Percentiles rank a stretch among this genome's conserved stretches.
Evolutionary conservation across 176 grass and related monocot species (phyloP).

Genomic region (Miscanthus lutarioriparius): DNA sequence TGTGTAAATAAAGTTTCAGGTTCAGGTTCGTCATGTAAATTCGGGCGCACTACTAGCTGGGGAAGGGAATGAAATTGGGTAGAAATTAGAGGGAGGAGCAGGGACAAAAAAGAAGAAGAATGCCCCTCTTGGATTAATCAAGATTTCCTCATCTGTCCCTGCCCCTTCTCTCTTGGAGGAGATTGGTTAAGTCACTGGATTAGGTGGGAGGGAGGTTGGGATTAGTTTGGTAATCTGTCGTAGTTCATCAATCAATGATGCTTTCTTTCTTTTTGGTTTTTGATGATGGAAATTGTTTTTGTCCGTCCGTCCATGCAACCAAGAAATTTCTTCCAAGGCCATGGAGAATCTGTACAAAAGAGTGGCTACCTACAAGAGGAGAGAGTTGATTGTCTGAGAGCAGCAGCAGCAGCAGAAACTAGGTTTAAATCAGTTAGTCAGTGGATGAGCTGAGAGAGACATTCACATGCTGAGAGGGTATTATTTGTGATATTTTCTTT

Average conservation of each 20-base stretch:
- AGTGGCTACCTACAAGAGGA: conserved; percentile 50
- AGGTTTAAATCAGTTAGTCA: conserved; percentile 20
- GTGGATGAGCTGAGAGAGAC: conserved; percentile 12
- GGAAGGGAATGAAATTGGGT: background rate
- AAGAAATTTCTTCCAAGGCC: conserved; percentile 55
- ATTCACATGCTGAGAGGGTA: conserved; percentile 7
- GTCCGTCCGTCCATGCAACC: conserved; percentile 51
- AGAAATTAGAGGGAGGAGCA: conserved; percentile 38
- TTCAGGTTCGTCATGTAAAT: conserved; percentile 55
- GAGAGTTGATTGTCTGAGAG: background rate
- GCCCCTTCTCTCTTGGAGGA: background rate
- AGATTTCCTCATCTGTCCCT: conserved; percentile 19
- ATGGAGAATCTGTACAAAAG: conserved; percentile 67
- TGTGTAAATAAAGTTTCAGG: conserved; percentile 61
- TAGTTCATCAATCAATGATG: conserved; percentile 44
- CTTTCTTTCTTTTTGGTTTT: conserved; percentile 41
- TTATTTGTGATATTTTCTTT: conserved; percentile 17
- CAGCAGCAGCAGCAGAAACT: background rate
- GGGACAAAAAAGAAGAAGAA: conserved; percentile 23
- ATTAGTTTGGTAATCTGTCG: conserved; percentile 58
- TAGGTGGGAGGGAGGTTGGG: conserved; percentile 38
- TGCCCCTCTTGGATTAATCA: background rate
- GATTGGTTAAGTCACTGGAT: conserved; percentile 40
- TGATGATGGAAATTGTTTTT: conserved; percentile 68
- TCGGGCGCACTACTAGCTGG: conserved; percentile 44